Percentiles rank a stretch among this genome's conserved stretches.
phyloP scores from a whole-genome alignment of 306 rosid species.

The Castanea sativa region DNA sequence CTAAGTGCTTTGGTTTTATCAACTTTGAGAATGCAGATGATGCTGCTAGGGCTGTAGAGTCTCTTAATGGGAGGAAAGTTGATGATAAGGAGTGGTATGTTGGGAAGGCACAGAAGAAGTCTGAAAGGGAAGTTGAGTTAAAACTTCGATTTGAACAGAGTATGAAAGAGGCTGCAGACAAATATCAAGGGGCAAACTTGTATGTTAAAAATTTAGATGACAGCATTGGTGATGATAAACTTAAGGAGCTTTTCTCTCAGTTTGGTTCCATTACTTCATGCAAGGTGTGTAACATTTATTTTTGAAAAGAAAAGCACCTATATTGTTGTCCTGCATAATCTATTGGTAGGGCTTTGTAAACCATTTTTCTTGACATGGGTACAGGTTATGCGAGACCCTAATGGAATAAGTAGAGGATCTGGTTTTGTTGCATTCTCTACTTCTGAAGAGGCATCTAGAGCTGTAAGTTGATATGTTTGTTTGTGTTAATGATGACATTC shows the following conservation, averaged over 20 bases:
- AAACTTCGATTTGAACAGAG: slow-evolving; percentile 75
- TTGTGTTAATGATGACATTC: background rate
- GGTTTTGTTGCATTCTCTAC: slow-evolving; percentile 96
- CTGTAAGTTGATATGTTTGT: slow-evolving; percentile 54
- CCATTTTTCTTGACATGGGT: slow-evolving; percentile 19
- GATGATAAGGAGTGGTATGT: slow-evolving; percentile 91
- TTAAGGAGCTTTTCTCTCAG: slow-evolving; percentile 69
- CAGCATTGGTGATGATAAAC: slow-evolving; percentile 65
- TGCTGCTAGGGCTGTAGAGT: slow-evolving; percentile 82
- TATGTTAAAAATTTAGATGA: slow-evolving; percentile 86
- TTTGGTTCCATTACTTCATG: slow-evolving; percentile 84
- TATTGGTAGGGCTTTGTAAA: slow-evolving; percentile 2
- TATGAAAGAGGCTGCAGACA: slow-evolving; percentile 91
- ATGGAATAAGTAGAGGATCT: slow-evolving; percentile 87
- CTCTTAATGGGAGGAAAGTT: slow-evolving; percentile 68
- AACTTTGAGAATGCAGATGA: slow-evolving; percentile 86
- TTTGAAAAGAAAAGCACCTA: background rate
- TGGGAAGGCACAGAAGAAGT: slow-evolving; percentile 93
- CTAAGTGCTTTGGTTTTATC: slow-evolving; percentile 93
- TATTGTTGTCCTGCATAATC: background rate
- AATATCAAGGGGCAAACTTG: slow-evolving; percentile 88
- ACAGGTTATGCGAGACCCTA: slow-evolving; percentile 98
- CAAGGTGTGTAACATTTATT: slow-evolving; percentile 55
- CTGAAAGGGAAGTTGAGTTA: slow-evolving; percentile 84
- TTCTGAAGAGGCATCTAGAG: slow-evolving; percentile 96